phyloP scores from a whole-genome alignment of 495 filamentous ascomycete genomes.

The Ascodesmis nigricans region DNA sequence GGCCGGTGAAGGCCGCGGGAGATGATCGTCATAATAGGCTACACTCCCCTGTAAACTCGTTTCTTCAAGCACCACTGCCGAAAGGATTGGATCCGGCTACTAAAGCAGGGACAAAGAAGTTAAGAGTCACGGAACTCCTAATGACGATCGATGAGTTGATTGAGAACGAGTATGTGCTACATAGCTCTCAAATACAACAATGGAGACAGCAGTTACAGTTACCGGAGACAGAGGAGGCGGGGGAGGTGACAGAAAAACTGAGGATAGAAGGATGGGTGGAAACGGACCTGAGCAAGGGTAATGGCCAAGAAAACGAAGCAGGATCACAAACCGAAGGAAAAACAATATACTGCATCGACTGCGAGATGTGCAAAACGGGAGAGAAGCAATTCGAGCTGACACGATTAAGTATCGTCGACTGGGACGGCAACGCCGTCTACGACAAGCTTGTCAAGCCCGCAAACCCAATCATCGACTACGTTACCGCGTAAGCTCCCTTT shows the following conservation, averaged over 20 bases:
- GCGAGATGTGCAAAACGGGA: conserved; percentile 82
- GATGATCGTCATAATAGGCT: conserved; percentile 59
- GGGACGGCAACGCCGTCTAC: conserved; percentile 62
- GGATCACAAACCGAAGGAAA: conserved; percentile 69
- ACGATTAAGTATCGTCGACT: conserved; percentile 62
- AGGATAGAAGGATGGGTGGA: conserved; percentile 60
- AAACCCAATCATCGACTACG: conserved; percentile 64
- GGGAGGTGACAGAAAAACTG: conserved; percentile 23
- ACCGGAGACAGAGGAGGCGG: conserved; percentile 18
- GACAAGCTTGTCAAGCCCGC: conserved; percentile 84
- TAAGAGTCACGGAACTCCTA: conserved; percentile 55
- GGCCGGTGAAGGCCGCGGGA: conserved; percentile 70
- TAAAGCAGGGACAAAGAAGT: conserved; percentile 37
- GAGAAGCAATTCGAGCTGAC: conserved; percentile 61
- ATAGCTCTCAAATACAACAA: conserved; percentile 38
- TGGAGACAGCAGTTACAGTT: neutral
- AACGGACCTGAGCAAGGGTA: conserved; percentile 35
- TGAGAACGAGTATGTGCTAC: conserved; percentile 59
- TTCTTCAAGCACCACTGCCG: conserved; percentile 48
- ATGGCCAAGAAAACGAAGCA: conserved; percentile 52
- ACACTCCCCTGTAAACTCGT: conserved; percentile 60
- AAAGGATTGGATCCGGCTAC: conserved; percentile 26
- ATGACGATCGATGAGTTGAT: conserved; percentile 47
- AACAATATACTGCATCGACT: conserved; percentile 67
- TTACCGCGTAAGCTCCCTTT: conserved; percentile 39